These are phyloP conservation scores for Penicilliopsis zonata DNA, from an alignment of 495 filamentous ascomycete species.

Conservation along the genomic window DNA sequence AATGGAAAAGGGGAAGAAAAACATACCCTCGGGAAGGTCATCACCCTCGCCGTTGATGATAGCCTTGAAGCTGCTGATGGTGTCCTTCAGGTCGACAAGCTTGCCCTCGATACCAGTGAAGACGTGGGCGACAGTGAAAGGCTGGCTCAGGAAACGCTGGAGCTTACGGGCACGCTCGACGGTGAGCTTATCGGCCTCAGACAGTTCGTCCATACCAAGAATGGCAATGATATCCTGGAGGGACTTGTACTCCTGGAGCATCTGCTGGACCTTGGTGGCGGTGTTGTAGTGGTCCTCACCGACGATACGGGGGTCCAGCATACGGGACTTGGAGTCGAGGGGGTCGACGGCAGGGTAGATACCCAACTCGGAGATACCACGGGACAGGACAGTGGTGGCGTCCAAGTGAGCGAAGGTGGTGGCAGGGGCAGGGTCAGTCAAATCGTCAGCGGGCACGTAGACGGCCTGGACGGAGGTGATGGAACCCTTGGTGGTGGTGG, in stretches of 20 bases:
- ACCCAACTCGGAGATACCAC: constrained; percentile 99
- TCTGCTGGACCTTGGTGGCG: constrained; percentile 91
- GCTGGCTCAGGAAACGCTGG: constrained; percentile 98
- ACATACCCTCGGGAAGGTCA: constrained; percentile 75
- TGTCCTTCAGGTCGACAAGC: constrained; percentile 97
- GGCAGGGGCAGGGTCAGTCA: constrained; percentile 98
- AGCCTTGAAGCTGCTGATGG: constrained; percentile 91
- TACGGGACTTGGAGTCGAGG: constrained; percentile 98
- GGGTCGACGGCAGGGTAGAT: constrained; percentile 99
- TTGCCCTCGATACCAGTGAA: constrained; percentile 98
- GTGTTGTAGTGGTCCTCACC: constrained; percentile 95
- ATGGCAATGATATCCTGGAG: constrained; percentile 99
- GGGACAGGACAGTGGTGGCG: constrained; percentile 99
- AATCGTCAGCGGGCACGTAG: constrained; percentile 99
- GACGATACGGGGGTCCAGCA: constrained; percentile 97
- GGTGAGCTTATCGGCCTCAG: constrained; percentile 96
- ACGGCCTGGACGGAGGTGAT: constrained; percentile 99
- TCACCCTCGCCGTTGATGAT: constrained; percentile 94
- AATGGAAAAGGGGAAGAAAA: not conserved
- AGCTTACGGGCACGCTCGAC: constrained; percentile 99
- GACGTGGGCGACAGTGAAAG: constrained; percentile 96
- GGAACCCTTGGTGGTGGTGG: constrained; percentile 97
- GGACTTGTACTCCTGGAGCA: constrained; percentile 99
- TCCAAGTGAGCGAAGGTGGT: constrained; percentile 99
- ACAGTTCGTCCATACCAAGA: constrained; percentile 99